These are phyloP conservation scores for Myxozyma melibiosi DNA, from an alignment of 805 yeast species.

Conservation along the genomic window DNA sequence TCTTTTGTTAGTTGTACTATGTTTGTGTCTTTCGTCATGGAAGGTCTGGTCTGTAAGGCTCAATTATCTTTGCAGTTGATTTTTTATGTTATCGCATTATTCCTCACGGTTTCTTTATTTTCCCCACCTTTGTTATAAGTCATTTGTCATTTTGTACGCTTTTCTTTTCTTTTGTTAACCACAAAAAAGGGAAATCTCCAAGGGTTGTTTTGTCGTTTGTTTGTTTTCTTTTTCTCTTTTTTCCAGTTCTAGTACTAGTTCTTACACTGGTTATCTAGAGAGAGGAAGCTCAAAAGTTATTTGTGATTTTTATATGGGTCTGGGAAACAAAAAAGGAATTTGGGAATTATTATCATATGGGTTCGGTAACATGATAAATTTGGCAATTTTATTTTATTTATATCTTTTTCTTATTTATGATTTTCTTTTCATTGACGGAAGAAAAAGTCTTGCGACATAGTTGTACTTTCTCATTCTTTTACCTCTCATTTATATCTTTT, in stretches of 20 bases:
- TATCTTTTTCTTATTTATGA: neutral
- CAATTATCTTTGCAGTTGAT: neutral
- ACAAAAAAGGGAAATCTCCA: too few species aligned
- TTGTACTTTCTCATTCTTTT: constrained; percentile 3
- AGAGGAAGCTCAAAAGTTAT: constrained; percentile 16
- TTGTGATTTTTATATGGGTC: constrained; percentile 16
- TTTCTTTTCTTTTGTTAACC: too few species aligned
- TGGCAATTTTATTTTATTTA: constrained; percentile 6
- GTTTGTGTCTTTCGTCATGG: neutral
- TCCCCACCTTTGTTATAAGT: constrained; percentile 13
- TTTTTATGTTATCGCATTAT: constrained; percentile 16
- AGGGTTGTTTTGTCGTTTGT: constrained; percentile 5
- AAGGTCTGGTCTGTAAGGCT: neutral
- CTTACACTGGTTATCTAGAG: neutral
- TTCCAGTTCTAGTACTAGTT: neutral
- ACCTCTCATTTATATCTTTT: constrained; percentile 4
- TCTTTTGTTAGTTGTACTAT: neutral
- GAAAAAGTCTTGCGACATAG: neutral
- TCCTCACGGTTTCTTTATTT: constrained; percentile 11
- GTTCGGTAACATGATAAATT: constrained; percentile 12
- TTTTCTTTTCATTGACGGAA: neutral
- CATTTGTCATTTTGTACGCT: constrained; percentile 12
- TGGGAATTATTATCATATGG: constrained; percentile 17
- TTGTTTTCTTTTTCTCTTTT: constrained; percentile 12
- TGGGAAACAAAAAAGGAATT: constrained; percentile 21